phyloP scores from a whole-genome alignment of 345 rosid genomes.

The Bruguiera gymnorhiza region DNA sequence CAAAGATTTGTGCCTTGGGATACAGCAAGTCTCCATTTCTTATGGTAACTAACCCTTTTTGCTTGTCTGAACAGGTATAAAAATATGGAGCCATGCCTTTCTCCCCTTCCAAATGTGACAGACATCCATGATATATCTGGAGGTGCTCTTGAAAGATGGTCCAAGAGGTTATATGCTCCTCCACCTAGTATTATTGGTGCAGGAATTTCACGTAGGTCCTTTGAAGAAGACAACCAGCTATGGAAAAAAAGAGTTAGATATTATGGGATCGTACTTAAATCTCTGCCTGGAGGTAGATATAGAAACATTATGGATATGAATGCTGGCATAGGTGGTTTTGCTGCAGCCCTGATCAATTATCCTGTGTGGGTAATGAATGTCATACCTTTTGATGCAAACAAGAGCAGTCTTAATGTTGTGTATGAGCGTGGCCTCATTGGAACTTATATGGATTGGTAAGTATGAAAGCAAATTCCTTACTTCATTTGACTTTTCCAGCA shows the following conservation, averaged over 20 bases:
- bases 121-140: slow-evolving; percentile 32
- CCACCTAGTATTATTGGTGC: slow-evolving; percentile 41
- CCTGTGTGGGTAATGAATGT: slow-evolving; percentile 78
- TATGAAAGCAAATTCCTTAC: neutral
- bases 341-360: slow-evolving; percentile 49
- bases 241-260: slow-evolving; percentile 46
- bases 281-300: slow-evolving; percentile 37
- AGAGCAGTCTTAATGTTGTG: slow-evolving; percentile 49
- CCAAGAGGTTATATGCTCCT: slow-evolving; percentile 40
- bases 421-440: slow-evolving; percentile 73
- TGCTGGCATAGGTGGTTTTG: slow-evolving; percentile 66
- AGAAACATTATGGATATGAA: slow-evolving; percentile 76
- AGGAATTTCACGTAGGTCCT: slow-evolving; percentile 33
- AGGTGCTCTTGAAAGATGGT: slow-evolving; percentile 42
- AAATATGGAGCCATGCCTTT: slow-evolving; percentile 57
- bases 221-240: slow-evolving; percentile 35
- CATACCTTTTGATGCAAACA: slow-evolving; percentile 44
- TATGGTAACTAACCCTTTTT: too few species aligned
- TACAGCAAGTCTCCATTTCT: neutral
- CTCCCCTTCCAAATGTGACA: slow-evolving; percentile 41
- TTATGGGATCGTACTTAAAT: slow-evolving; percentile 42
- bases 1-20: too few species aligned
- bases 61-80: slow-evolving; percentile 37
- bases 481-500: neutral
- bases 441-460: slow-evolving; percentile 72